These are phyloP conservation scores for Arthrobotrys musiformis DNA, from an alignment of 2,329 filamentous ascomycete species.

Conservation along the genomic window DNA sequence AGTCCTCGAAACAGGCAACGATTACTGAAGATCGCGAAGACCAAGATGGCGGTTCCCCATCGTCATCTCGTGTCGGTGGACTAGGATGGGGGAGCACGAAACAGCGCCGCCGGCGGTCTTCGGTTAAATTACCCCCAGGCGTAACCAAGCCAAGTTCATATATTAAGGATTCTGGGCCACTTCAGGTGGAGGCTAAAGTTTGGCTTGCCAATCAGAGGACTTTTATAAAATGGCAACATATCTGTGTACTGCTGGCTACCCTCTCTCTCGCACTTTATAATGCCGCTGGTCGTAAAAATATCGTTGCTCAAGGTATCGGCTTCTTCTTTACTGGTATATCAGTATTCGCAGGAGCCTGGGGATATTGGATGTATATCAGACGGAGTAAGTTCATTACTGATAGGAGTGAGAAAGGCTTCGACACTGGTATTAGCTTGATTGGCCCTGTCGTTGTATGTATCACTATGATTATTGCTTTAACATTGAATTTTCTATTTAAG, in stretches of 20 bases:
- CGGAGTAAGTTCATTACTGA: slow-evolving; percentile 82
- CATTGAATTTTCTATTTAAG: slow-evolving; percentile 90
- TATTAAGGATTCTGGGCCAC: slow-evolving; percentile 93
- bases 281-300: slow-evolving; percentile 78
- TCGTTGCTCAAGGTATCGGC: slow-evolving; percentile 81
- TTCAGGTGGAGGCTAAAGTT: slow-evolving; percentile 96
- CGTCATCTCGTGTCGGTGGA: slow-evolving; percentile 74
- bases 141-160: slow-evolving; percentile 85
- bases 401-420: slow-evolving; percentile 90
- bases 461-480: slow-evolving; percentile 79
- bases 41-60: slow-evolving; percentile 60
- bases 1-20: slow-evolving; percentile 32
- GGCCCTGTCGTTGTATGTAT: slow-evolving; percentile 86
- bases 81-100: slow-evolving; percentile 76
- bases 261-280: slow-evolving; percentile 88
- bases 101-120: slow-evolving; percentile 57
- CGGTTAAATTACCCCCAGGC: slow-evolving; percentile 75
- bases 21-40: slow-evolving; percentile 62
- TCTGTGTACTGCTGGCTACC: slow-evolving; percentile 84
- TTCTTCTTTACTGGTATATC: slow-evolving; percentile 84
- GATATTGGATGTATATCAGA: slow-evolving; percentile 81
- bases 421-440: slow-evolving; percentile 72
- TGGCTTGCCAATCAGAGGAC: slow-evolving; percentile 99
- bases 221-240: slow-evolving; percentile 98
- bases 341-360: slow-evolving; percentile 85